Conservation (phyloP, 139 green algal species). For the Closterium sp. region DNA sequence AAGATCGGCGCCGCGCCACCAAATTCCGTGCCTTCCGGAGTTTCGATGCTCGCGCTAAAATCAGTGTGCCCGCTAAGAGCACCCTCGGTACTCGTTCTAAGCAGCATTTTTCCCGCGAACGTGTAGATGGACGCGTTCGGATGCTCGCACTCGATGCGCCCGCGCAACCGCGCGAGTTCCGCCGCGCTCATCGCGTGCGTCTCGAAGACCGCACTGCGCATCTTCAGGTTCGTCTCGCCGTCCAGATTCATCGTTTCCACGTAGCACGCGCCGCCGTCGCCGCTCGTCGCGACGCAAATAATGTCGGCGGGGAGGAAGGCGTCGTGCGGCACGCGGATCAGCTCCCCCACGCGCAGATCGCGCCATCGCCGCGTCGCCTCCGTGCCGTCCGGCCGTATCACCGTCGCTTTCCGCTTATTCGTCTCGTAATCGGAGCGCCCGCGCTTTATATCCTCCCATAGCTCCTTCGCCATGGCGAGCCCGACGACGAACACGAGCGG, state of each 20-base stretch:
- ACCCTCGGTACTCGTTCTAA: conserved; percentile 11
- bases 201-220: conserved; percentile 33
- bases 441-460: conserved; percentile 61
- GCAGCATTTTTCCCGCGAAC: conserved; percentile 55
- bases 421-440: conserved; percentile 57
- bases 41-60: not conserved
- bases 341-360: conserved; percentile 44
- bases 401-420: conserved; percentile 45
- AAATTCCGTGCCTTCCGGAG: not conserved
- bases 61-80: not conserved
- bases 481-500: conserved; percentile 78
- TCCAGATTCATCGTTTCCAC: conserved; percentile 86
- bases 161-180: not conserved
- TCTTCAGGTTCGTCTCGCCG: conserved; percentile 61
- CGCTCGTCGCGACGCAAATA: conserved; percentile 68
- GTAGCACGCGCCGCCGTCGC: conserved; percentile 68
- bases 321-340: conserved; percentile 39
- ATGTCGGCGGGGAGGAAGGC: conserved; percentile 77
- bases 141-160: conserved; percentile 67
- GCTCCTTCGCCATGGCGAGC: conserved; percentile 81
- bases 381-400: not conserved
- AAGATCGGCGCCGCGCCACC: not conserved
- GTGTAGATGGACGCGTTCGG: conserved; percentile 82
- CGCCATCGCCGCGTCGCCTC: conserved; percentile 13
- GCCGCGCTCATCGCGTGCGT: conserved; percentile 5